Evolutionary conservation across 306 rosid species (phyloP).

Genomic region (Pterocarpus santalinus): DNA sequence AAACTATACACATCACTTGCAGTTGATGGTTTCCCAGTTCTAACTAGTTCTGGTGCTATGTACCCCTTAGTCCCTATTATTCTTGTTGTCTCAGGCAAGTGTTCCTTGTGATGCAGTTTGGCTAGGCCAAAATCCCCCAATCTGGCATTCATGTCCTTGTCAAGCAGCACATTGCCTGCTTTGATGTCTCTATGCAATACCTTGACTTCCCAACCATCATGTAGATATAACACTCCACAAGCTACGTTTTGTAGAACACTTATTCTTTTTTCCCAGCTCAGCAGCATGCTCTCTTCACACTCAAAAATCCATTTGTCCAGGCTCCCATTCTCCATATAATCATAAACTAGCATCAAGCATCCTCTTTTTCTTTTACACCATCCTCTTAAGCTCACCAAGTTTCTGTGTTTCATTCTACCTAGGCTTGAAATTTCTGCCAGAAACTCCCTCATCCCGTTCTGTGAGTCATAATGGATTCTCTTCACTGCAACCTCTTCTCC

Average conservation of each 20-base stretch:
- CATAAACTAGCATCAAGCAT: conserved; percentile 60
- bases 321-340: conserved; percentile 66
- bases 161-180: conserved; percentile 61
- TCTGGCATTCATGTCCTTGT: conserved; percentile 63
- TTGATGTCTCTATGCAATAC: conserved; percentile 69
- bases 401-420: conserved; percentile 68
- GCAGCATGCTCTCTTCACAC: conserved; percentile 32
- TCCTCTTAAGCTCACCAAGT: conserved; percentile 60
- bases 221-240: conserved; percentile 57
- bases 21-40: conserved; percentile 49
- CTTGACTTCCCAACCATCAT: conserved; percentile 66
- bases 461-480: no score
- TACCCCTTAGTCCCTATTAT: conserved; percentile 64
- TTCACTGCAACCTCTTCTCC: no score
- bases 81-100: conserved; percentile 43
- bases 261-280: conserved; percentile 61
- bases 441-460: conserved; percentile 56
- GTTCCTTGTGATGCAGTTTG: conserved; percentile 51
- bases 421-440: conserved; percentile 65
- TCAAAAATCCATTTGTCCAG: conserved; percentile 60
- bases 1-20: conserved; percentile 55
- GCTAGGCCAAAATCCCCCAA: conserved; percentile 62
- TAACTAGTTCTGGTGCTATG: conserved; percentile 58
- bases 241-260: conserved; percentile 60
- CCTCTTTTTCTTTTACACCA: conserved; percentile 64